Conservation (phyloP, 352 stramenopile species). For the Phytophthora idaei region DNA sequence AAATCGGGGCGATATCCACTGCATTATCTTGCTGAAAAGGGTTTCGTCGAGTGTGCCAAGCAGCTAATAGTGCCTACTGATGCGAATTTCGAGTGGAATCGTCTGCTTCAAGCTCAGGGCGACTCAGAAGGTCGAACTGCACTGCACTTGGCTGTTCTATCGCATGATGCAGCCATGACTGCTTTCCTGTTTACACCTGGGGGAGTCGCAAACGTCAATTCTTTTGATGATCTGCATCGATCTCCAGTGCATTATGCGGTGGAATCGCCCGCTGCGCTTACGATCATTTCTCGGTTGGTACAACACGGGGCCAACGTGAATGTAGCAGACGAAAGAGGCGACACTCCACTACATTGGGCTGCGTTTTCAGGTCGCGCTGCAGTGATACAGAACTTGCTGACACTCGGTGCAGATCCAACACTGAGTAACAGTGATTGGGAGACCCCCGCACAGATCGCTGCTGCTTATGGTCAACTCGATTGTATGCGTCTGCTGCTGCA, state of each 20-base stretch:
- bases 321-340: constrained; percentile 60
- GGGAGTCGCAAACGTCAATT: constrained; percentile 21
- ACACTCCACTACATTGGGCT: constrained; percentile 73
- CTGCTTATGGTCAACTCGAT: constrained; percentile 47
- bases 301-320: constrained; percentile 51
- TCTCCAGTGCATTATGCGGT: constrained; percentile 51
- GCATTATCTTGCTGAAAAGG: constrained; percentile 49
- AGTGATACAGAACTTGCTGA: constrained; percentile 46
- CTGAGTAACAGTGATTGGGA: constrained; percentile 69
- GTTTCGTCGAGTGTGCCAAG: constrained; percentile 59
- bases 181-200: constrained; percentile 35
- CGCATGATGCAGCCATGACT: constrained; percentile 41
- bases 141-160: constrained; percentile 49
- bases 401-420: constrained; percentile 51
- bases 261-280: constrained; percentile 33
- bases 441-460: constrained; percentile 54
- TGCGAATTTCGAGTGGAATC: constrained; percentile 25
- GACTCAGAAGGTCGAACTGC: constrained; percentile 37
- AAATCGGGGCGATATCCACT: constrained; percentile 42
- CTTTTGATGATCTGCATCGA: constrained; percentile 42
- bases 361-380: constrained; percentile 52
- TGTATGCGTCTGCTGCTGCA: constrained; percentile 53
- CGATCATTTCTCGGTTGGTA: constrained; percentile 23
- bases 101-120: constrained; percentile 30
- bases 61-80: constrained; percentile 39